Evolutionary conservation across 1,284 basidiomycete genomes (phyloP).

Genomic region (Moesziomyces globuligerus): DNA sequence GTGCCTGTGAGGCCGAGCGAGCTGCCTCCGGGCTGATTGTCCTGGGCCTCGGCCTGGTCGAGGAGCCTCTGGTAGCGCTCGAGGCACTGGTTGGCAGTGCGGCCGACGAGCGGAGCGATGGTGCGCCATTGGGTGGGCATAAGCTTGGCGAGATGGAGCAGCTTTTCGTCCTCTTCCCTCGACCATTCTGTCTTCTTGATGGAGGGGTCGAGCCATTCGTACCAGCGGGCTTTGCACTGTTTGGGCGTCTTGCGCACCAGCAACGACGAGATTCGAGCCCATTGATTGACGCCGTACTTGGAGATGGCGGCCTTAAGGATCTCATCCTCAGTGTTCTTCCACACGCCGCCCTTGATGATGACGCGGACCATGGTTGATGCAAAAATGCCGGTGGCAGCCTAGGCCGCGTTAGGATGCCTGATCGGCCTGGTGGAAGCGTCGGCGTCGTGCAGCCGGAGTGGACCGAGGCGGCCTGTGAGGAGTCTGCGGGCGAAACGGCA

Average conservation of each 20-base stretch:
- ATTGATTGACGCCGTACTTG: conserved; percentile 69
- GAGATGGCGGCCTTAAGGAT: conserved; percentile 67
- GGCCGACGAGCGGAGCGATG: conserved; percentile 96
- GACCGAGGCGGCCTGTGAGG: too few species aligned
- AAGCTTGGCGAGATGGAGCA: conserved; percentile 94
- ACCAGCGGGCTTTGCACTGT: conserved; percentile 98
- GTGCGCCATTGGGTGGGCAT: conserved; percentile 99
- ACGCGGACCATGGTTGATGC: conserved; percentile 59
- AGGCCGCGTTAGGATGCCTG: too few species aligned
- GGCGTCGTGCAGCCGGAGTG: too few species aligned
- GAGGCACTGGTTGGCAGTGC: conserved; percentile 98
- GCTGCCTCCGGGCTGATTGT: conserved; percentile 46
- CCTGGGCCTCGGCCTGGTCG: conserved; percentile 81
- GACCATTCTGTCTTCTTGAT: conserved; percentile 94
- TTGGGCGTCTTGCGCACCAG: conserved; percentile 98
- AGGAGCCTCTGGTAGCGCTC: conserved; percentile 97
- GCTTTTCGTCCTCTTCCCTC: conserved; percentile 96
- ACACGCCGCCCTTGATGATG: conserved; percentile 67
- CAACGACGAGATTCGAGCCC: conserved; percentile 97
- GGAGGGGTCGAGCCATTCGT: conserved; percentile 98
- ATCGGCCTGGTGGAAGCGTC: too few species aligned
- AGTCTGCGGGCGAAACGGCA: too few species aligned
- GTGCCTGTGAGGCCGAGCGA: conserved; percentile 80
- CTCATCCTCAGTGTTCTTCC: conserved; percentile 68
- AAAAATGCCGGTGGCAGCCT: not conserved